Evolutionary conservation across 768 basidiomycete species (phyloP).

Genomic region (Leccinellum luteum): DNA sequence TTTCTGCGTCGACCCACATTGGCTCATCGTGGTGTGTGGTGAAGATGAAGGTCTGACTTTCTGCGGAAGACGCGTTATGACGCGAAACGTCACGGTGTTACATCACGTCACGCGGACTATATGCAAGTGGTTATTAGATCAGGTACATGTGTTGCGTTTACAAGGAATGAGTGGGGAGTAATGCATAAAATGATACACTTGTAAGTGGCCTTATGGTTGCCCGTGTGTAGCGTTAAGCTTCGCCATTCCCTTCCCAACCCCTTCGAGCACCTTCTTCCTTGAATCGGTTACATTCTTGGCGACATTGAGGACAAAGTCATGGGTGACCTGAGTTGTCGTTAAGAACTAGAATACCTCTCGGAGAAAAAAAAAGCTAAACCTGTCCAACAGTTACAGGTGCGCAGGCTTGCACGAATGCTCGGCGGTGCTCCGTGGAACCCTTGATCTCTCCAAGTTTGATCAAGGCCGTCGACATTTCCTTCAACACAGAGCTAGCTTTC

Average conservation of each 20-base stretch:
- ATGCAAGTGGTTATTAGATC: neutral
- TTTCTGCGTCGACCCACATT: slow-evolving; percentile 33
- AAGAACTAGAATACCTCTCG: neutral
- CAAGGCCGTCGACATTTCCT: slow-evolving; percentile 55
- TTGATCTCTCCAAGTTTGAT: slow-evolving; percentile 50
- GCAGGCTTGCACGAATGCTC: slow-evolving; percentile 52
- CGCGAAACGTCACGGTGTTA: slow-evolving; percentile 27
- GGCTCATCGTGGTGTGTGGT: slow-evolving; percentile 36
- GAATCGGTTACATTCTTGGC: slow-evolving; percentile 68
- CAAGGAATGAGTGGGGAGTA: slow-evolving; percentile 27
- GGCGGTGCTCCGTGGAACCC: slow-evolving; percentile 51
- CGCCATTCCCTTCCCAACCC: slow-evolving; percentile 66
- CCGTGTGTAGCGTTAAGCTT: slow-evolving; percentile 46
- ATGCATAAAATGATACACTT: slow-evolving; percentile 5
- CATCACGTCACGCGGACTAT: slow-evolving; percentile 9
- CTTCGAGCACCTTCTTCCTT: slow-evolving; percentile 69
- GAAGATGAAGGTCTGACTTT: slow-evolving; percentile 3
- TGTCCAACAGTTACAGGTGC: slow-evolving; percentile 35
- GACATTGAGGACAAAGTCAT: slow-evolving; percentile 58
- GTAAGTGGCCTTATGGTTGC: slow-evolving; percentile 17
- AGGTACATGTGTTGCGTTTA: slow-evolving; percentile 12
- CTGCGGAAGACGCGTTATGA: slow-evolving; percentile 21
- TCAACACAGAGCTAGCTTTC: slow-evolving; percentile 49
- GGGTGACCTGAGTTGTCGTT: slow-evolving; percentile 47
- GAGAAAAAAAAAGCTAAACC: slow-evolving; percentile 27